phyloP scores from a whole-genome alignment of 2,329 filamentous ascomycete species.

The Aureobasidium pullulans region DNA sequence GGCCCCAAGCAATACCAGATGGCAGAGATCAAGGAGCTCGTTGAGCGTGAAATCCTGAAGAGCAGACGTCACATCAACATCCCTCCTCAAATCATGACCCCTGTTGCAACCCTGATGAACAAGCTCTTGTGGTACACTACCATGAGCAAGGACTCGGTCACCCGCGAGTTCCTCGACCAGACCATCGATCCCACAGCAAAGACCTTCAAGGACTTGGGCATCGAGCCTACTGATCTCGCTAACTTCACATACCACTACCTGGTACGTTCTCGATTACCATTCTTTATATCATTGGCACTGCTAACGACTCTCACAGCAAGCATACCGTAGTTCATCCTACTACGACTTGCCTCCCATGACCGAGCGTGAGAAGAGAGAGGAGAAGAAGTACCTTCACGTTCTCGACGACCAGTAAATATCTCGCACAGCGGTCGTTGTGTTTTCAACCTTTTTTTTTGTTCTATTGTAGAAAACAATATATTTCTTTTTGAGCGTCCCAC shows the following conservation, averaged over 20 bases:
- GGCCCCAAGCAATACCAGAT: constrained; percentile 90
- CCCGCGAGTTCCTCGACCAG: constrained; percentile 90
- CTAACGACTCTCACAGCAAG: constrained; percentile 57
- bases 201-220: constrained; percentile 89
- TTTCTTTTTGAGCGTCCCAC: background rate
- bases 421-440: background rate
- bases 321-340: constrained; percentile 78
- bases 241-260: constrained; percentile 90
- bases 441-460: background rate
- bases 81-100: constrained; percentile 72
- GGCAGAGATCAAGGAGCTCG: constrained; percentile 75
- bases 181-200: constrained; percentile 83
- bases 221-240: constrained; percentile 79
- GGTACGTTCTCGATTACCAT: constrained; percentile 46
- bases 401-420: constrained; percentile 67
- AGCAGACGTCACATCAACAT: constrained; percentile 84
- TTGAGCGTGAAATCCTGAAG: constrained; percentile 90
- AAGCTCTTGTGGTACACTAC: constrained; percentile 82
- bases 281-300: constrained; percentile 17
- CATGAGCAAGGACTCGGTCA: constrained; percentile 74
- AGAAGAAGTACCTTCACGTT: constrained; percentile 96
- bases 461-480: constrained; percentile 8
- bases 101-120: constrained; percentile 67
- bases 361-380: constrained; percentile 87
- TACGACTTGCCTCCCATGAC: constrained; percentile 93